phyloP scores from a whole-genome alignment of 495 filamentous ascomycete genomes.

The Daldinia vernicosa region DNA sequence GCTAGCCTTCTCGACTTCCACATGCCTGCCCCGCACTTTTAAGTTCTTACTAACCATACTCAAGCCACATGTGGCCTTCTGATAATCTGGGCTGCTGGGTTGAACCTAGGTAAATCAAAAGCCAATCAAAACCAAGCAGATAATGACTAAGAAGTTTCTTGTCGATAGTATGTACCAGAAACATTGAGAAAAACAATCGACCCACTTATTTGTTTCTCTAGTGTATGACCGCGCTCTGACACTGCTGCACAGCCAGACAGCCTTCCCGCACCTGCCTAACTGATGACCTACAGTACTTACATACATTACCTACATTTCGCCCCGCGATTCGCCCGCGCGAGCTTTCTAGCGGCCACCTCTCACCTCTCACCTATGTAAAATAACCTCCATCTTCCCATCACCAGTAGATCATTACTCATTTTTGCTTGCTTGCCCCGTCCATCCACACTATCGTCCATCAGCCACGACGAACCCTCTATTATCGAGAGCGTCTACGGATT shows the following conservation, averaged over 20 bases:
- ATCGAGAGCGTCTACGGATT: neutral
- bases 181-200: neutral
- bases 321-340: conserved; percentile 35
- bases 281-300: neutral
- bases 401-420: conserved; percentile 36
- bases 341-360: conserved; percentile 1
- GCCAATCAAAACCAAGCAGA: conserved; percentile 4
- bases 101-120: neutral
- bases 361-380: conserved; percentile 15
- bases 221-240: conserved; percentile 5
- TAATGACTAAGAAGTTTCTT: neutral
- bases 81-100: neutral
- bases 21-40: conserved; percentile 21
- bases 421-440: neutral
- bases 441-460: conserved; percentile 6
- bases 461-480: neutral
- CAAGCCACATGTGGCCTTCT: conserved; percentile 3
- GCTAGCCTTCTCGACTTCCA: conserved; percentile 9
- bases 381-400: conserved; percentile 23
- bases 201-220: conserved; percentile 9
- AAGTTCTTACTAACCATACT: conserved; percentile 5
- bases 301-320: conserved; percentile 20
- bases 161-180: conserved; percentile 10
- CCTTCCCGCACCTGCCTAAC: conserved; percentile 10
- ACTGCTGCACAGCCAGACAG: too few species aligned